Base-by-base conservation (phyloP, 1,284 basidiomycete genomes). In the Naganishia albida region DNA sequence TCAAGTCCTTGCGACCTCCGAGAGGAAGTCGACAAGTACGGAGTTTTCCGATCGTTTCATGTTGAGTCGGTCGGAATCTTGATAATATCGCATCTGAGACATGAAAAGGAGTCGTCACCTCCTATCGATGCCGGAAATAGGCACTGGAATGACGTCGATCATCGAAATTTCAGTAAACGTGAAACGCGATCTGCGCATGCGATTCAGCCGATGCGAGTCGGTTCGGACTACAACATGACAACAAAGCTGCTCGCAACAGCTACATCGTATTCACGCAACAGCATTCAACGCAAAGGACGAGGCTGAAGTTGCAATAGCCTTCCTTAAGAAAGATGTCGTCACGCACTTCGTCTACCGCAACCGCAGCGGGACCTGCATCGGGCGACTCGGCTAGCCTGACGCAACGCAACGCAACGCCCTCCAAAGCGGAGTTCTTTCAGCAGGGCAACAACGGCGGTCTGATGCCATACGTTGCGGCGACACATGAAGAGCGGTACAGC, bases 21-120 rank as follows among this genome's bases (percentile, higher is more conserved):
- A n/a, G n/a, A n/a, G n/a, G n/a, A n/a, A n/a, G n/a, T n/a, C n/a
- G n/a, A n/a, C n/a, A n/a, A n/a, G n/a, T n/a, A n/a, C n/a, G n/a
- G n/a, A 8, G 20, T 13, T 43, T 42, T 55, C n/a, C 54, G 54
- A 56, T 44, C 54, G 54, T 56, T 44, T 56, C 54, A 56, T 42
- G 40, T 20, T 56, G 54, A 56, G 44, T 56, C 54, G 43, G 23
- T 23, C 20, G 46, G 7, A 23, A 48, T 34, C 12, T 34, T 52
- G 13, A 34, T 34, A 28, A 52, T 52, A 16, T 34, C 28, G 25
- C 23, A 42, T 18, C 40, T 28, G 15, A 44, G 16, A 16, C 20
- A 34, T 10, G 10, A 34, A 34, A 34, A 34, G 34, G 34, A 34
- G 34, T 34, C 34, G 34, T 34, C 34, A 34, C 34, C 34, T 34